Evolutionary conservation across 2,329 filamentous ascomycete genomes (phyloP).

Genomic region (Corynespora cassiicola): DNA sequence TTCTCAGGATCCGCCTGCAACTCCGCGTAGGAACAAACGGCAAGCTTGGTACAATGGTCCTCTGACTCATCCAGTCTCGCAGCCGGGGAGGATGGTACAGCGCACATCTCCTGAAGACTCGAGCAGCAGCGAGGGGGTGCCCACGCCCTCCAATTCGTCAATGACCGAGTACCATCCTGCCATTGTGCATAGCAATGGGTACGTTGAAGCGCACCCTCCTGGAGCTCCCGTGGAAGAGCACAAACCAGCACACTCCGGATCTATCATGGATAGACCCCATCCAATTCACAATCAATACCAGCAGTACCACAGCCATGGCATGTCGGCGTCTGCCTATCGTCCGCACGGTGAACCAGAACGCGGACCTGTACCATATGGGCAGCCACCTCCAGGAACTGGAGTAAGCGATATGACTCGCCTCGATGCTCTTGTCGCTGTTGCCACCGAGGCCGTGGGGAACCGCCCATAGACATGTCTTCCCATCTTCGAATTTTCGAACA

Average conservation of each 20-base stretch:
- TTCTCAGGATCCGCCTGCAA: constrained; percentile 51
- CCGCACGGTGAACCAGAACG: constrained; percentile 39
- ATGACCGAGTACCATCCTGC: constrained; percentile 59
- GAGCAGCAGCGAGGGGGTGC: constrained; percentile 61
- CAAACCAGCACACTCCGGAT: constrained; percentile 38
- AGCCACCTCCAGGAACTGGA: constrained; percentile 41
- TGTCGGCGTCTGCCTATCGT: constrained; percentile 33
- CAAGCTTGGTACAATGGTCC: constrained; percentile 76
- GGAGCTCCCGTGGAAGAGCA: constrained; percentile 48
- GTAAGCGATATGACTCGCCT: constrained; percentile 62
- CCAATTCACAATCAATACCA: constrained; percentile 37
- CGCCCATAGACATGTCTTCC: constrained; percentile 19
- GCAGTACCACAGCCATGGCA: constrained; percentile 35
- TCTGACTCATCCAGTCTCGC: constrained; percentile 33
- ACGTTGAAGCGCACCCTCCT: constrained; percentile 52
- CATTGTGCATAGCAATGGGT: constrained; percentile 59
- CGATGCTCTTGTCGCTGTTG: constrained; percentile 70
- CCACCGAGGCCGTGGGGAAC: constrained; percentile 53
- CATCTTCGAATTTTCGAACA: background rate
- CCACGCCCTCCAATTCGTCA: constrained; percentile 58
- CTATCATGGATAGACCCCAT: constrained; percentile 46
- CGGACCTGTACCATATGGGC: constrained; percentile 36
- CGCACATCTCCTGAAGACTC: constrained; percentile 63
- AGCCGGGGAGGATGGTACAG: constrained; percentile 39
- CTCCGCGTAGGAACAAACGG: constrained; percentile 67